Evolutionary conservation across 169 alveolate genomes (phyloP).

Genomic region (Cryptosporidium parvum): DNA sequence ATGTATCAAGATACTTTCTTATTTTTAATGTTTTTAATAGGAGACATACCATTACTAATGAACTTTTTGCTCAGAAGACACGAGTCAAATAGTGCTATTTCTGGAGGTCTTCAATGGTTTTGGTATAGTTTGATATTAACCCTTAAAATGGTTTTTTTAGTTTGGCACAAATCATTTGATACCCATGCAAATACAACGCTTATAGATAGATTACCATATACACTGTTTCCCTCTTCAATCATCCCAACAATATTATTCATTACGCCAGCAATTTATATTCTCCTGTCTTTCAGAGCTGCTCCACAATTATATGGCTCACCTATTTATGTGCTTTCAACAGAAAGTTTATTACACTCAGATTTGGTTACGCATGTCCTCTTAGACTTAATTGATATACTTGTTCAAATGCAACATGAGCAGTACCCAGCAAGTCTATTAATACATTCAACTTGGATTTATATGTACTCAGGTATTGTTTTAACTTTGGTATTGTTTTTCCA

Average conservation of each 20-base stretch:
- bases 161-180: slow-evolving; percentile 71
- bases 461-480: slow-evolving; percentile 77
- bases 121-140: slow-evolving; percentile 72
- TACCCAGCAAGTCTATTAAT: slow-evolving; percentile 72
- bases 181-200: slow-evolving; percentile 1
- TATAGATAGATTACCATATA: slow-evolving; percentile 41
- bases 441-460: slow-evolving; percentile 78
- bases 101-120: slow-evolving; percentile 77
- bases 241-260: slow-evolving; percentile 65
- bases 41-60: slow-evolving; percentile 46
- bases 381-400: slow-evolving; percentile 76
- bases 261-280: slow-evolving; percentile 77
- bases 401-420: slow-evolving; percentile 77
- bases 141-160: slow-evolving; percentile 54
- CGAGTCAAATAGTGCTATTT: slow-evolving; percentile 64
- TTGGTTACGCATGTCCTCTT: slow-evolving; percentile 78
- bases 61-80: slow-evolving; percentile 70
- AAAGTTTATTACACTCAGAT: slow-evolving; percentile 79
- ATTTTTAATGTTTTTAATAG: slow-evolving; percentile 51
- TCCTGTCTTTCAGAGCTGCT: slow-evolving; percentile 78
- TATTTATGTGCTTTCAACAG: slow-evolving; percentile 75
- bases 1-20: slow-evolving; percentile 48
- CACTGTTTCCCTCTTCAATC: slow-evolving; percentile 68
- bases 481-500: slow-evolving; percentile 79
- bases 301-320: slow-evolving; percentile 77